These are phyloP conservation scores for Eremomyces bilateralis DNA, from an alignment of 495 filamentous ascomycete species.

Conservation along the genomic window DNA sequence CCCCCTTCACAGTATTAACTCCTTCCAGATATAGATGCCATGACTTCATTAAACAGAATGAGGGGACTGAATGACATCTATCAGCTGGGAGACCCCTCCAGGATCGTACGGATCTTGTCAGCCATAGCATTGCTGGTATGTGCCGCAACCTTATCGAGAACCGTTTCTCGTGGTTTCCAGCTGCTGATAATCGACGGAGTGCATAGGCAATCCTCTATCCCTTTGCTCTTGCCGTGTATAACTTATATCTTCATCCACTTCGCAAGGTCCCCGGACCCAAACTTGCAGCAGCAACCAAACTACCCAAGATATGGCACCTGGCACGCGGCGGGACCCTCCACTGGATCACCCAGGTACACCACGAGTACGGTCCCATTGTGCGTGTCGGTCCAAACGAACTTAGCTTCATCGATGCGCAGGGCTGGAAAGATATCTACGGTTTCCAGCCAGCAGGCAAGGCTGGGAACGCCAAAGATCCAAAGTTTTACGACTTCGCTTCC, in stretches of 20 bases:
- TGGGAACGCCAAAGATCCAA: slow-evolving; percentile 6
- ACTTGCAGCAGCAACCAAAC: not conserved
- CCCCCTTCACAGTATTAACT: too few species aligned
- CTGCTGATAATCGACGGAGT: too few species aligned
- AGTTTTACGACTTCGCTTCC: slow-evolving; percentile 2
- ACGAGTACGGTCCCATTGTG: not conserved
- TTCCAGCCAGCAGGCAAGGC: slow-evolving; percentile 5
- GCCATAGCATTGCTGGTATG: too few species aligned
- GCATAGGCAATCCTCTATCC: too few species aligned
- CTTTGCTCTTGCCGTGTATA: slow-evolving; percentile 24
- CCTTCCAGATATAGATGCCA: too few species aligned
- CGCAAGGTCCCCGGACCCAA: slow-evolving; percentile 23
- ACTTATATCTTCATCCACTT: slow-evolving; percentile 30
- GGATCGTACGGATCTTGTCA: too few species aligned
- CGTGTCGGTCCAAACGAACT: not conserved
- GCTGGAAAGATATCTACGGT: slow-evolving; percentile 13
- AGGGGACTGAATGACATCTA: too few species aligned
- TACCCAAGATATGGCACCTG: not conserved
- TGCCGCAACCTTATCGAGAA: too few species aligned
- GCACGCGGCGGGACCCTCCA: not conserved
- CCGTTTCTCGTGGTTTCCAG: too few species aligned
- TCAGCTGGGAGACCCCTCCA: too few species aligned
- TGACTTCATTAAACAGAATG: too few species aligned
- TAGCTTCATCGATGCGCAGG: not conserved
- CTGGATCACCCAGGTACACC: not conserved